These are phyloP conservation scores for Pythium apleroticum DNA, from an alignment of 352 stramenopile species.

Conservation along the genomic window DNA sequence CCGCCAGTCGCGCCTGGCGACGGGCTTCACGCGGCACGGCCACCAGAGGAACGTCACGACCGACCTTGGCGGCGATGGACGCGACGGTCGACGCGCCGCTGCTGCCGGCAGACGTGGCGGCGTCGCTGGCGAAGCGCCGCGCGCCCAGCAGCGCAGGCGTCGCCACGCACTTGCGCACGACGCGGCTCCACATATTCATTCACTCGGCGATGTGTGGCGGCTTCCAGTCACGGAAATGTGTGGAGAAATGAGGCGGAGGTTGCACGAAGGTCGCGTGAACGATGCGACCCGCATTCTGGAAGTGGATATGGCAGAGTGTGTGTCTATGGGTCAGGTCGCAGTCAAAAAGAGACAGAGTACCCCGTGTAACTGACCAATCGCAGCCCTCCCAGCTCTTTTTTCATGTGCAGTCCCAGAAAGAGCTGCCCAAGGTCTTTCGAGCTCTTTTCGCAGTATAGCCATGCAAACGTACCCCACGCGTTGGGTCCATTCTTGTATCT, in stretches of 20 bases:
- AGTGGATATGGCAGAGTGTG: neutral
- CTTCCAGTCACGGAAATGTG: constrained; percentile 7
- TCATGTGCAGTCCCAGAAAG: no score
- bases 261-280: constrained; percentile 23
- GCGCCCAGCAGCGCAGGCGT: constrained; percentile 18
- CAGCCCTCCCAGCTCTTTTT: no score
- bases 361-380: no score
- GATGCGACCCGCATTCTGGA: constrained; percentile 5
- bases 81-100: neutral
- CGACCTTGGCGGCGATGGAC: constrained; percentile 34
- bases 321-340: no score
- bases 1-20: constrained; percentile 49
- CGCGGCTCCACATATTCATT: constrained; percentile 28
- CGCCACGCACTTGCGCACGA: constrained; percentile 22
- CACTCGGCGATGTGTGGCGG: neutral
- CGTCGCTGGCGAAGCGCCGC: constrained; percentile 30
- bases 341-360: no score
- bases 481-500: no score
- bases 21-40: constrained; percentile 61
- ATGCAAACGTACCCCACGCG: no score
- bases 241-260: constrained; percentile 14
- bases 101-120: neutral
- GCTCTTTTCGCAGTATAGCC: no score
- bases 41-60: constrained; percentile 54
- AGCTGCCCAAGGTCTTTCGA: no score